Evolutionary conservation across 176 grass and related monocot species (phyloP).

Genomic region (Melocanna baccifera): DNA sequence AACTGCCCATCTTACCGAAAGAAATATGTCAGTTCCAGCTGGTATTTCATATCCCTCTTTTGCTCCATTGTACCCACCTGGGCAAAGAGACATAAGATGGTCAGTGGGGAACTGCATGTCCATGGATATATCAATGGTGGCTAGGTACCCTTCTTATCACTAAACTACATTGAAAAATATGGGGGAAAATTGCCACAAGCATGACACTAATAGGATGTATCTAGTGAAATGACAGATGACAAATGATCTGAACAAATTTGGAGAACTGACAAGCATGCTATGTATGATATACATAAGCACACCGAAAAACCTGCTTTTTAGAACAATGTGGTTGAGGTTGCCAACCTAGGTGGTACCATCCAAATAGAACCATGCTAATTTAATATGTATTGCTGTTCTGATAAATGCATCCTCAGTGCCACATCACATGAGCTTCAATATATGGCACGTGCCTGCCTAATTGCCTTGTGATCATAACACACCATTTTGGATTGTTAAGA

Average conservation of each 20-base stretch:
- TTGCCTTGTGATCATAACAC: background rate
- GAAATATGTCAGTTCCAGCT: conserved; percentile 85
- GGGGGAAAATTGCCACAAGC: background rate
- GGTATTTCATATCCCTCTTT: conserved; percentile 95
- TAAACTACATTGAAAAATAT: background rate
- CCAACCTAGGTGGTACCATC: background rate
- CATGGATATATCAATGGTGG: background rate
- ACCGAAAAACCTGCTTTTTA: background rate
- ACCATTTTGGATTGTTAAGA: background rate
- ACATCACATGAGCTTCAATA: background rate
- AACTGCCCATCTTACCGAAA: conserved; percentile 64
- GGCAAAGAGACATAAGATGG: background rate
- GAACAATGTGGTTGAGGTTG: background rate
- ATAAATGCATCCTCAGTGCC: background rate
- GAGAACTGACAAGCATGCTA: background rate
- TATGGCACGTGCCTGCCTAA: background rate
- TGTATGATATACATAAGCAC: background rate
- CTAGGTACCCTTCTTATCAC: background rate
- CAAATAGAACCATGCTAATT: background rate
- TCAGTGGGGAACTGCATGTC: background rate
- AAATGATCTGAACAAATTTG: background rate
- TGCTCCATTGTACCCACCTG: conserved; percentile 81
- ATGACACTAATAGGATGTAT: background rate
- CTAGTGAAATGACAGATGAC: background rate
- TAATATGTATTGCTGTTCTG: background rate